Evolutionary conservation across 2,329 filamentous ascomycete species (phyloP), one percentile per base, ranked within the genome.

Genomic region (Tetracladium maxilliforme): DNA sequence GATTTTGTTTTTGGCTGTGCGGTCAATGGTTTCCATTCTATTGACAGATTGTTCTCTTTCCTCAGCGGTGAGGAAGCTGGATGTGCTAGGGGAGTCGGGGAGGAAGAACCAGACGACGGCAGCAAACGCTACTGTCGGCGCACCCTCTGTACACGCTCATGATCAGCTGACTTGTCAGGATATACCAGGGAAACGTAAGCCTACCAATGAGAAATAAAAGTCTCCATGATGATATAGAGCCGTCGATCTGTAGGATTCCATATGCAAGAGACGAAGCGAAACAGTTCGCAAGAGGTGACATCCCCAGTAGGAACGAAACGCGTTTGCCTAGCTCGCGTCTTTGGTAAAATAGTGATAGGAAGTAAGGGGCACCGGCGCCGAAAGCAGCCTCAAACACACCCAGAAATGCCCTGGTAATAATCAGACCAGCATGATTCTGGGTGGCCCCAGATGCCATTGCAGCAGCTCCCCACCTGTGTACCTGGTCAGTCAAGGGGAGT

Each of bases 241-340:
- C 29, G 7, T 39, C 32, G 20, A 41, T 40, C 8, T 44, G 40
- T 4, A 39, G 41, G 22, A 49, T 45, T 6, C 41, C 47, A 24
- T 47, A 50, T 1, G 45, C 47, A 11, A 50, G 33, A 4, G 47
- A 39, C 6, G 38, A 39, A 5, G 46, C 45, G 28, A 49, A 49
- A 12, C 41, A 45, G 16, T 41, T 46, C 7, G 47, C 47, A 5
- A 50, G 31, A 2, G 47, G 43, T 10, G 44, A 39, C 19, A 39
- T 41, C 1, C 36, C 38, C 6, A 45, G 32, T 5, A 49, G 33
- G 2, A 48, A 12, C 5, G 38, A 35, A 12, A 40, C 34, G 16
- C 46, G 38, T 6, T 44, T 28, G 2, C 45, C 47, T 1, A 49
- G 23, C 26, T 50, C 47, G 6, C 35, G 36, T 6, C 46, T 36